phyloP scores from a whole-genome alignment of 2,329 filamentous ascomycete species.

The Cladosporium austrohemisphaericum region DNA sequence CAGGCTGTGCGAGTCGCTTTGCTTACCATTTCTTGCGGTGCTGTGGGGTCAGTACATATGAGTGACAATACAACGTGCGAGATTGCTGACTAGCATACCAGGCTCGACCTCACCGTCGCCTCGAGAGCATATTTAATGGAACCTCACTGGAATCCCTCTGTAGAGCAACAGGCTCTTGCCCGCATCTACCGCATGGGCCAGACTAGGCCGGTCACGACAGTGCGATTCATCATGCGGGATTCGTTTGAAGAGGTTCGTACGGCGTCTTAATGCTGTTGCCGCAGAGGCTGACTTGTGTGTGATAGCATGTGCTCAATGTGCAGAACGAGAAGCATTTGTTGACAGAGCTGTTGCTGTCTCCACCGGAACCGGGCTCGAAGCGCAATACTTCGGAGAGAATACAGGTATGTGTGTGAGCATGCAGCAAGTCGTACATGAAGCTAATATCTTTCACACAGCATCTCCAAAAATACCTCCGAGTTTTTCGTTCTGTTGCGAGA shows the following conservation, averaged over 20 bases:
- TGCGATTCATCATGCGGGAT: slow-evolving; percentile 38
- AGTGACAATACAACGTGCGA: too few relatives aligned
- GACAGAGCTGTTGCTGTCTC: too few relatives aligned
- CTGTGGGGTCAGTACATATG: slow-evolving; percentile 40
- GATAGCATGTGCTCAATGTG: neutral
- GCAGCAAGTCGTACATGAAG: too few relatives aligned
- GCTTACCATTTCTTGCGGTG: slow-evolving; percentile 50
- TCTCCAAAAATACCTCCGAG: too few relatives aligned
- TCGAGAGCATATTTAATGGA: slow-evolving; percentile 50
- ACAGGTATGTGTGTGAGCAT: too few relatives aligned
- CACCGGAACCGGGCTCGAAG: too few relatives aligned
- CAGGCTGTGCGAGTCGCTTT: slow-evolving; percentile 42
- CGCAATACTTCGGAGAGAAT: too few relatives aligned
- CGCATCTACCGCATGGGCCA: slow-evolving; percentile 39
- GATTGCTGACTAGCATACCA: slow-evolving; percentile 29
- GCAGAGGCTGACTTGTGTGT: neutral
- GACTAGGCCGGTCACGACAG: slow-evolving; percentile 35
- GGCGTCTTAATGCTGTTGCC: neutral
- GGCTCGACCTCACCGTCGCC: slow-evolving; percentile 47
- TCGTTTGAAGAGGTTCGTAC: slow-evolving; percentile 37
- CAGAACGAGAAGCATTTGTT: neutral
- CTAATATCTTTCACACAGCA: too few relatives aligned
- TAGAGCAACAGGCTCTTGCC: slow-evolving; percentile 45
- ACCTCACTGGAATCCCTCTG: slow-evolving; percentile 48
- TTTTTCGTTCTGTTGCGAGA: too few relatives aligned